These are phyloP conservation scores for Ophiostoma piceae DNA, from an alignment of 2,329 filamentous ascomycete genomes.

Conservation along the genomic window DNA sequence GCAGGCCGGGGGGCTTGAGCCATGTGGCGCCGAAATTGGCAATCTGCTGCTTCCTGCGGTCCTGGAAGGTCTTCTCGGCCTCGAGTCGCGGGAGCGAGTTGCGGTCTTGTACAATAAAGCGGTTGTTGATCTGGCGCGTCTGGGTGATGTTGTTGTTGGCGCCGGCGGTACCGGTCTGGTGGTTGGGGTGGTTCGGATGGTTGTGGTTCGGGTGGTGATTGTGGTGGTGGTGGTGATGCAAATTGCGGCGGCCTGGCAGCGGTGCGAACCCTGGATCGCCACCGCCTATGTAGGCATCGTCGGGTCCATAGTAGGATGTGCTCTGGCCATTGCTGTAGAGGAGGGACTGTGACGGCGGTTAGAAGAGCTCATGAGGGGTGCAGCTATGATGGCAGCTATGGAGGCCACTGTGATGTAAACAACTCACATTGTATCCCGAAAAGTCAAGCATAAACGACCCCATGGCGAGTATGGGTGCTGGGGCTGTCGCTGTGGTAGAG, in stretches of 20 bases:
- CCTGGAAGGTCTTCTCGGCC: constrained; percentile 70
- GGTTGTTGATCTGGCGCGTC: constrained; percentile 31
- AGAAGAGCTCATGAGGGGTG: not conserved
- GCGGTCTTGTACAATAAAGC: constrained; percentile 42
- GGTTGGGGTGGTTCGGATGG: constrained; percentile 28
- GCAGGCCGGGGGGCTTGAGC: constrained; percentile 82
- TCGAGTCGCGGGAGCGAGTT: constrained; percentile 64
- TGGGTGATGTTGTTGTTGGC: constrained; percentile 31
- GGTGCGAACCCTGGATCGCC: constrained; percentile 31
- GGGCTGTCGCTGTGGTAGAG: not conserved
- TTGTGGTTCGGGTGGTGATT: constrained; percentile 22
- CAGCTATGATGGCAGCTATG: not conserved
- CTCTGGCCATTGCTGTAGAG: constrained; percentile 23
- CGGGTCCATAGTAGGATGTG: constrained; percentile 25
- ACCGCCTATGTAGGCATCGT: constrained; percentile 31
- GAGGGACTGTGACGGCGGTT: constrained; percentile 17
- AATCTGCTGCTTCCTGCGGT: constrained; percentile 73
- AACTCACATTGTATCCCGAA: constrained; percentile 27
- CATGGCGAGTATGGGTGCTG: constrained; percentile 15
- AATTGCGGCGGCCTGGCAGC: constrained; percentile 17
- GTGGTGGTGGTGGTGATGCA: constrained; percentile 21
- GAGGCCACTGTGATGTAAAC: not conserved
- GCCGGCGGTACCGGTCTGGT: constrained; percentile 27
- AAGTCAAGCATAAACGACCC: constrained; percentile 27
- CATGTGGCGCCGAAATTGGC: constrained; percentile 82